Conservation (phyloP, 805 yeast genomes). For the Candida schatavii region DNA sequence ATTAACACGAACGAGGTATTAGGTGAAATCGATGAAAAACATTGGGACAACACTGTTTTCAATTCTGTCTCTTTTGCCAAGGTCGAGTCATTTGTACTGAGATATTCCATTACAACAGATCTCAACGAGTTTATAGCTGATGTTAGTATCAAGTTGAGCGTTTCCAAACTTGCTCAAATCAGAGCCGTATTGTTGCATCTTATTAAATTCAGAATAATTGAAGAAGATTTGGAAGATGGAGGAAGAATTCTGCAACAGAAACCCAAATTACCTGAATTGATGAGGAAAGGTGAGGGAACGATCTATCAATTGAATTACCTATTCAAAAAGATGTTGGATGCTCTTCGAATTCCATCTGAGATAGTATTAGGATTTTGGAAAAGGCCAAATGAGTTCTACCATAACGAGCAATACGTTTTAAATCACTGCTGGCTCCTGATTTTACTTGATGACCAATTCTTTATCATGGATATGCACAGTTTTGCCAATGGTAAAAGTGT, state of each 20-base stretch:
- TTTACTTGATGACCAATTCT: slow-evolving; percentile 70
- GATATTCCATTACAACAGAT: slow-evolving; percentile 27
- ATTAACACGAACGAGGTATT: slow-evolving; percentile 39
- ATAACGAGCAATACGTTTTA: slow-evolving; percentile 48
- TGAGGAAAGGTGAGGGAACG: slow-evolving; percentile 52
- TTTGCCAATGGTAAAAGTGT: slow-evolving; percentile 26
- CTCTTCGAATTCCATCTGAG: slow-evolving; percentile 70
- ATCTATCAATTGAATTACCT: slow-evolving; percentile 75
- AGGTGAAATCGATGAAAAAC: slow-evolving; percentile 14
- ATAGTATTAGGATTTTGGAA: slow-evolving; percentile 81
- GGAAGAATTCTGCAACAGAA: slow-evolving; percentile 35
- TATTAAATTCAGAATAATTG: slow-evolving; percentile 54
- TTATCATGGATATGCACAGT: slow-evolving; percentile 64
- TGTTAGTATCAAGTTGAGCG: slow-evolving; percentile 35
- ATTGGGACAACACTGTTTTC: slow-evolving; percentile 10
- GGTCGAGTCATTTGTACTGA: slow-evolving; percentile 30
- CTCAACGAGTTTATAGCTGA: slow-evolving; percentile 42
- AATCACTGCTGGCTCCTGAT: slow-evolving; percentile 92
- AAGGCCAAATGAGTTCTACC: slow-evolving; percentile 62
- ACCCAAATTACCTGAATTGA: slow-evolving; percentile 41
- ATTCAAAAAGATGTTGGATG: slow-evolving; percentile 67
- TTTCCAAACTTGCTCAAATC: slow-evolving; percentile 49
- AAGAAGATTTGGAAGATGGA: slow-evolving; percentile 18
- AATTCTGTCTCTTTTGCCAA: slow-evolving; percentile 16
- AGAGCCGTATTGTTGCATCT: slow-evolving; percentile 66